Evolutionary conservation across 768 basidiomycete species (phyloP).

Genomic region (Phanerochaete carnosa): DNA sequence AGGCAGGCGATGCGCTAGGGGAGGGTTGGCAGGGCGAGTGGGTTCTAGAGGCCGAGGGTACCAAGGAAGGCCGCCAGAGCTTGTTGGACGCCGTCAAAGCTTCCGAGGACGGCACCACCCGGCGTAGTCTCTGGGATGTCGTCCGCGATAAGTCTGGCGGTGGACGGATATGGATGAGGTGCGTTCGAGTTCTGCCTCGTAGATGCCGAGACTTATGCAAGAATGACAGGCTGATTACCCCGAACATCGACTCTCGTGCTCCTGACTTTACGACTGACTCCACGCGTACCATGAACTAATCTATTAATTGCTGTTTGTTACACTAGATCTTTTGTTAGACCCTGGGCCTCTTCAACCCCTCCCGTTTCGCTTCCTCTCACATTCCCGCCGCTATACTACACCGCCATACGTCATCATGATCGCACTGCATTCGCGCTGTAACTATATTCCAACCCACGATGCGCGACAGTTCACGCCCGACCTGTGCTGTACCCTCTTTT

Average conservation of each 20-base stretch:
- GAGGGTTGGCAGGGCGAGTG: conserved; percentile 77
- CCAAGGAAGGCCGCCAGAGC: conserved; percentile 55
- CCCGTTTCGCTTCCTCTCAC: neutral
- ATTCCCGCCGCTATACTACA: neutral
- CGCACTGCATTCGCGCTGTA: conserved; percentile 1
- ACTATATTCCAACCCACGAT: neutral
- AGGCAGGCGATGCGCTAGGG: conserved; percentile 39
- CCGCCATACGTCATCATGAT: neutral
- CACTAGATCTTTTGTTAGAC: neutral
- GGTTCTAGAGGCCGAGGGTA: conserved; percentile 79
- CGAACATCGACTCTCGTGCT: conserved; percentile 2
- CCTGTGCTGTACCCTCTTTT: neutral
- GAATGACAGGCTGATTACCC: conserved; percentile 1
- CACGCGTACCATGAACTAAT: neutral
- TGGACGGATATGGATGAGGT: conserved; percentile 63
- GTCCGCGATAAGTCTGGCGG: conserved; percentile 58
- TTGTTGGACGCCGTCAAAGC: conserved; percentile 50
- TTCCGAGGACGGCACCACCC: conserved; percentile 23
- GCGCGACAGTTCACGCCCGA: neutral
- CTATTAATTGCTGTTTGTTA: neutral
- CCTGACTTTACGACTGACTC: neutral
- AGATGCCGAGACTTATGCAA: neutral
- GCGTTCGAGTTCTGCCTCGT: too few relatives aligned
- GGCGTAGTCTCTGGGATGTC: conserved; percentile 44
- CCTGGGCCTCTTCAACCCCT: neutral